Conservation (phyloP, 169 alveolate genomes). For the Besnoitia besnoiti region DNA sequence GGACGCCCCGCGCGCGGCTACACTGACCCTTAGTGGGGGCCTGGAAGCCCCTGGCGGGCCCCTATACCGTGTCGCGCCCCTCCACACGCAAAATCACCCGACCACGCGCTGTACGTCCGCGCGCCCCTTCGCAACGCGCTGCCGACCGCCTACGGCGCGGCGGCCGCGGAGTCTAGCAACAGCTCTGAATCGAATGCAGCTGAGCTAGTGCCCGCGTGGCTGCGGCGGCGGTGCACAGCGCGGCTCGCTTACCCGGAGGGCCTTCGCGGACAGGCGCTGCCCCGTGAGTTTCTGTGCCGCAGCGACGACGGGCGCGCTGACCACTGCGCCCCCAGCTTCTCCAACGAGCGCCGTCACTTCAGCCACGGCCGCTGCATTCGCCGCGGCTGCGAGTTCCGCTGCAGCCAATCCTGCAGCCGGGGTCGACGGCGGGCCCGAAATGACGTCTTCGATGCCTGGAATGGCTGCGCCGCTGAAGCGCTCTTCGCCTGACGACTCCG, state of each 20-base stretch:
- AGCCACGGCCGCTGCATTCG: neutral
- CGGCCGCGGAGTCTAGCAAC: too few relatives aligned
- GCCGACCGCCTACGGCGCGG: too few relatives aligned
- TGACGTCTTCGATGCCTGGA: neutral
- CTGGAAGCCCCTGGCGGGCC: too few relatives aligned
- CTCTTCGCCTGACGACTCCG: neutral
- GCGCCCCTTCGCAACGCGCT: too few relatives aligned
- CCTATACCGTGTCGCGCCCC: too few relatives aligned
- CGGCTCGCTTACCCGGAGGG: neutral
- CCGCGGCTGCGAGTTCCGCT: constrained; percentile 7
- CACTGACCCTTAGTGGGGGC: too few relatives aligned
- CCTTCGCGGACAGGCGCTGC: neutral
- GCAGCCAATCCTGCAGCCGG: constrained; percentile 19
- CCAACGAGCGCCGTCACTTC: neutral
- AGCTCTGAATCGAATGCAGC: too few relatives aligned
- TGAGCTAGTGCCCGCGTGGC: too few relatives aligned
- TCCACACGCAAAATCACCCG: too few relatives aligned
- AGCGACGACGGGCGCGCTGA: neutral
- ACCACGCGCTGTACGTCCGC: too few relatives aligned
- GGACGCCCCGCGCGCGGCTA: too few relatives aligned
- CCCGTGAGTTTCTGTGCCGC: neutral
- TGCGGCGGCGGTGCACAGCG: too few relatives aligned
- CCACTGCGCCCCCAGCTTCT: neutral
- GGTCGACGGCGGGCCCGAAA: constrained; percentile 25
- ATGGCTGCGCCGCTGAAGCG: neutral